These are phyloP conservation scores for Xerocomus spinulosus DNA, from an alignment of 768 basidiomycete genomes.

Conservation along the genomic window DNA sequence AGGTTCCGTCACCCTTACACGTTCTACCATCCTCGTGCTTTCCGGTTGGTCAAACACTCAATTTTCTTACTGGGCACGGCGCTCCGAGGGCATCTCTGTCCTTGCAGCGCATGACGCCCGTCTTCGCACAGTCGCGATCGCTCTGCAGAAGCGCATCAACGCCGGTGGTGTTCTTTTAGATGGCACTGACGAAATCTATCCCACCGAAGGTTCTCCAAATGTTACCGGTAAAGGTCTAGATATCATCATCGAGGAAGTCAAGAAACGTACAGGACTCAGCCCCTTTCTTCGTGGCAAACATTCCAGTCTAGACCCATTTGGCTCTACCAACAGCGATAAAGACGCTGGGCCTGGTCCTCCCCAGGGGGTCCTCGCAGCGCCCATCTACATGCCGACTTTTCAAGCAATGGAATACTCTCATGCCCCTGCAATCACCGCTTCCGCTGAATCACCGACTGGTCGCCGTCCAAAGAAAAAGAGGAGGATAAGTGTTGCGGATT, in stretches of 20 bases:
- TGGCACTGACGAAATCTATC: slow-evolving; percentile 21
- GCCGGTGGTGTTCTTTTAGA: slow-evolving; percentile 32
- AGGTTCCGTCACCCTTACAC: slow-evolving; percentile 44
- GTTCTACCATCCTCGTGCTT: slow-evolving; percentile 43
- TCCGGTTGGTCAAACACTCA: slow-evolving; percentile 54
- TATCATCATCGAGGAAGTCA: slow-evolving; percentile 45
- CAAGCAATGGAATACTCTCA: slow-evolving; percentile 37
- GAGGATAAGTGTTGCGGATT: slow-evolving; percentile 34
- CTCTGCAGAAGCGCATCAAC: slow-evolving; percentile 39
- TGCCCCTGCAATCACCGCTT: slow-evolving; percentile 29
- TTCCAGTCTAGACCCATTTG: slow-evolving; percentile 47
- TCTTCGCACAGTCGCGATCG: slow-evolving; percentile 37
- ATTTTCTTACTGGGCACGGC: slow-evolving; percentile 52
- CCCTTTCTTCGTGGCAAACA: slow-evolving; percentile 50
- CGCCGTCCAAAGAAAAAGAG: slow-evolving; percentile 34
- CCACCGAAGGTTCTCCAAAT: slow-evolving; percentile 34
- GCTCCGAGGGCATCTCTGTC: slow-evolving; percentile 46
- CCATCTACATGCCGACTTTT: slow-evolving; percentile 39
- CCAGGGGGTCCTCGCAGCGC: slow-evolving; percentile 21
- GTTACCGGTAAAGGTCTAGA: slow-evolving; percentile 49
- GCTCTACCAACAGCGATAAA: slow-evolving; percentile 35
- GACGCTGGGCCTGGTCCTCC: slow-evolving; percentile 30
- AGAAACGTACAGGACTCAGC: slow-evolving; percentile 43
- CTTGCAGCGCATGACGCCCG: slow-evolving; percentile 39
- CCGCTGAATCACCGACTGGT: slow-evolving; percentile 25